Percentiles rank a stretch among this genome's conserved stretches.
Conservation (phyloP, 2,329 filamentous ascomycete genomes). For the Ascochyta lentis region DNA sequence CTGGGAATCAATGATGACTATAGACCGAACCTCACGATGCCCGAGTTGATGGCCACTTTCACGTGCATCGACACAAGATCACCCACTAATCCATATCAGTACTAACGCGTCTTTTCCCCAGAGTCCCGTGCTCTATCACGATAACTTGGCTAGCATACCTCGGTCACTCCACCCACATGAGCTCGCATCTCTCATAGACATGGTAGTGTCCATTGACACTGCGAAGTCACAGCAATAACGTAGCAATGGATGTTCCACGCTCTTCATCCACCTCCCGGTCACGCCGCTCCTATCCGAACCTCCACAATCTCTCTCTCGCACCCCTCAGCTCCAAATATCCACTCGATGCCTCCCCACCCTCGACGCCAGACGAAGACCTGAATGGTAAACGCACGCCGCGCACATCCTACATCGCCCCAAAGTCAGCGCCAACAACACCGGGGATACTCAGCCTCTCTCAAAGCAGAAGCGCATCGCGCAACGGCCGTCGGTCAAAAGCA, state of each 20-base stretch:
- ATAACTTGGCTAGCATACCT: slow-evolving; percentile 28
- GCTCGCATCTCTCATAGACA: slow-evolving; percentile 12
- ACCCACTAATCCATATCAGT: slow-evolving; percentile 21
- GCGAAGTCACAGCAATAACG: background rate
- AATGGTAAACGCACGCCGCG: slow-evolving; percentile 37
- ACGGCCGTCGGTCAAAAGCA: slow-evolving; percentile 42
- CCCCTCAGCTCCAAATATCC: slow-evolving; percentile 63
- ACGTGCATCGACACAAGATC: slow-evolving; percentile 29
- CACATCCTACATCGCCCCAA: slow-evolving; percentile 57
- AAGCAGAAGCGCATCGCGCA: slow-evolving; percentile 44
- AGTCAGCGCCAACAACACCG: slow-evolving; percentile 57
- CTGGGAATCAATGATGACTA: background rate
- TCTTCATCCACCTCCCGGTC: slow-evolving; percentile 34
- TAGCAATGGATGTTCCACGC: slow-evolving; percentile 33
- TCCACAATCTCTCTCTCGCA: slow-evolving; percentile 66
- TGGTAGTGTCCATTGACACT: background rate
- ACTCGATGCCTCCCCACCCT: slow-evolving; percentile 53
- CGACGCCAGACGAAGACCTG: slow-evolving; percentile 36
- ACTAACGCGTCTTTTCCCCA: slow-evolving; percentile 22
- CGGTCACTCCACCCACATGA: slow-evolving; percentile 34
- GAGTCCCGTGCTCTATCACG: slow-evolving; percentile 27
- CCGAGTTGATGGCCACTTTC: slow-evolving; percentile 17
- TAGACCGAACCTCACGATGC: background rate
- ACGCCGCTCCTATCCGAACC: slow-evolving; percentile 65
- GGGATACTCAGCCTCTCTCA: slow-evolving; percentile 55